Percentiles rank a stretch among this genome's conserved stretches.
These are phyloP conservation scores for Dryas drummondii DNA, from an alignment of 306 rosid genomes.

Conservation along the genomic window DNA sequence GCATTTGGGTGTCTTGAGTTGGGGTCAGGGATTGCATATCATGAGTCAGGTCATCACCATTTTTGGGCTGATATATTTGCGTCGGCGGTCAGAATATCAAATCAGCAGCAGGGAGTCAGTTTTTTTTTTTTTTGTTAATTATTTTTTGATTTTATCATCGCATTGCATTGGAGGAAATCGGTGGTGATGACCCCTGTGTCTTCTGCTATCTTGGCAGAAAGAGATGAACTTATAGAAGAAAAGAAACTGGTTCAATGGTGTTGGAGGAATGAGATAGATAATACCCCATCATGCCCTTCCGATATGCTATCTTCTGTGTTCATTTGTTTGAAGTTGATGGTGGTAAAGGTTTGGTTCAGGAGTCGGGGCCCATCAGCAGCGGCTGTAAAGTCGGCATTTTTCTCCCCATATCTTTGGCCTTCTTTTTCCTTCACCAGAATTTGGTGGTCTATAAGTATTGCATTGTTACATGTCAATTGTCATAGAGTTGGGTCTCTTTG, in stretches of 20 bases:
- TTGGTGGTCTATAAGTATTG: conserved; percentile 32
- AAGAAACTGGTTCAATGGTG: conserved; percentile 31
- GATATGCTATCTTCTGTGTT: conserved; percentile 27
- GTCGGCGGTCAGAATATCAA: conserved; percentile 46
- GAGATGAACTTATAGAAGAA: conserved; percentile 24
- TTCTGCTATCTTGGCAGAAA: conserved; percentile 82
- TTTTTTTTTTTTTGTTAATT: conserved; percentile 9
- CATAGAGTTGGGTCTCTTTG: conserved; percentile 28
- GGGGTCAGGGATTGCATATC: conserved; percentile 77
- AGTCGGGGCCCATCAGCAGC: conserved; percentile 32
- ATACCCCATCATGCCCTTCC: conserved; percentile 34
- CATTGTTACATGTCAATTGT: conserved; percentile 30
- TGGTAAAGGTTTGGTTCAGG: conserved; percentile 30
- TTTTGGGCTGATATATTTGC: conserved; percentile 60
- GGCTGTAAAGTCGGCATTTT: conserved; percentile 43
- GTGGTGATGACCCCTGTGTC: conserved; percentile 52
- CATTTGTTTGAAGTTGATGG: conserved; percentile 35
- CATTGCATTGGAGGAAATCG: conserved; percentile 57
- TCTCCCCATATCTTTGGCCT: conserved; percentile 20
- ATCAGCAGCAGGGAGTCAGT: conserved; percentile 54
- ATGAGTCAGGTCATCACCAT: conserved; percentile 77
- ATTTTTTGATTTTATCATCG: conserved; percentile 39
- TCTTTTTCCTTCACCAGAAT: conserved; percentile 34
- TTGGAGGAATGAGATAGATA: conserved; percentile 30
- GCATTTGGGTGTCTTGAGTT: conserved; percentile 70